Evolutionary conservation across 23 red algal genomes (phyloP), one percentile per base, ranked within the genome.

Genomic region (Cyanidiococcus yangmingshanensis): DNA sequence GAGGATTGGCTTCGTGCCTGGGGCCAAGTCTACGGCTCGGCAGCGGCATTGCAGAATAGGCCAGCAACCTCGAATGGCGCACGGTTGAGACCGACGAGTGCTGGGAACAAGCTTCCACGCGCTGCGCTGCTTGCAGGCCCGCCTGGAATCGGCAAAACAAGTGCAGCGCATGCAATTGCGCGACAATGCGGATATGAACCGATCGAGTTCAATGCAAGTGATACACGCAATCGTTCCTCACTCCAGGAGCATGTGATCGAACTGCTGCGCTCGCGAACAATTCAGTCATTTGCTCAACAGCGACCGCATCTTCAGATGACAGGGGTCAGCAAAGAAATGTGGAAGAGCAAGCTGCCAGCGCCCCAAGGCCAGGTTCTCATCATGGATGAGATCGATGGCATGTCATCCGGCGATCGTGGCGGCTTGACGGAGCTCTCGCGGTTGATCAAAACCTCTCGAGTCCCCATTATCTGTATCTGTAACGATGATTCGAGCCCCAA

Each of bases 351-450:
- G 67, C 63, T n/a, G 0, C 87, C 40, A 51, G 81, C 76, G 16
- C 37, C 84, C n/a, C 41, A 31, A 3, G 85, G 85, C 39, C 88
- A 90, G 34, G 88, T 89, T 50, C 74, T 98, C 16, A 89, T 98
- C 59, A 98, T 98, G 94, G 94, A 98, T 77, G 94, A 98, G 77
- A 88, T 98, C 24, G 94, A 98, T 59, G 94, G 94, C 36, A 98
- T 98, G 94, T 90, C 85, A 29, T 50, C 76, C 2, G 94, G 94
- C 35, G 94, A 98, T 82, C 84, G 94, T 32, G 94, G 94, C 41
- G 94, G 94, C 24, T 80, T 54, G 59, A 84, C 90, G 74, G 94
- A 98, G 58, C 79, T 98, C 30, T 91, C 85, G 67, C 76, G 84
- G 68, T 38, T 98, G 32, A 91, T 98, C 83, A 91, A 89, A 77